phyloP scores from a whole-genome alignment of 2,329 filamentous ascomycete species.

The Colletotrichum higginsianum region DNA sequence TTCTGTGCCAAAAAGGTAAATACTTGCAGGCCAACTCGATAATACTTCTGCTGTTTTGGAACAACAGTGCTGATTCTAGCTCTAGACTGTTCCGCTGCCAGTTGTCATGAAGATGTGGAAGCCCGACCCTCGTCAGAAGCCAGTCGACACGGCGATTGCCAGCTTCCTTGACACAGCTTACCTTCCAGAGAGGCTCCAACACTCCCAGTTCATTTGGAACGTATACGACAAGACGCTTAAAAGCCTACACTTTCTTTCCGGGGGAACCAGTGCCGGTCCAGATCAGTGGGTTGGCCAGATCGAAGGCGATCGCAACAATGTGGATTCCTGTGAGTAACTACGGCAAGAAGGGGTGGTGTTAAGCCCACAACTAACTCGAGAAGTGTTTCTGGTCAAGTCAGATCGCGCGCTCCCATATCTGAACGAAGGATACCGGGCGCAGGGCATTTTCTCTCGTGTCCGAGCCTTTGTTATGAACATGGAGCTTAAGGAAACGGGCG shows the following conservation, averaged over 20 bases:
- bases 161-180: slow-evolving; percentile 68
- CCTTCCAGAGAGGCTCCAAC: slow-evolving; percentile 61
- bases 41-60: too few species aligned
- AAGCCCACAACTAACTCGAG: slow-evolving; percentile 11
- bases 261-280: slow-evolving; percentile 60
- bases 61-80: neutral
- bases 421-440: slow-evolving; percentile 53
- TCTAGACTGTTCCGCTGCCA: slow-evolving; percentile 26
- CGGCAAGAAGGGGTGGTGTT: neutral
- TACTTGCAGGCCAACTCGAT: neutral
- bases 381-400: slow-evolving; percentile 63
- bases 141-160: slow-evolving; percentile 62
- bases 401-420: slow-evolving; percentile 61
- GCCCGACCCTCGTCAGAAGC: slow-evolving; percentile 52
- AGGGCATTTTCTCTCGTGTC: slow-evolving; percentile 51
- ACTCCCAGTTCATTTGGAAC: slow-evolving; percentile 59
- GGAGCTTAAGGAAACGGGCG: slow-evolving; percentile 55
- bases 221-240: slow-evolving; percentile 64
- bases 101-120: slow-evolving; percentile 22
- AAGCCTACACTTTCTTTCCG: slow-evolving; percentile 58
- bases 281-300: slow-evolving; percentile 67
- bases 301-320: slow-evolving; percentile 53
- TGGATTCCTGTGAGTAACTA: slow-evolving; percentile 50
- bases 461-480: slow-evolving; percentile 57
- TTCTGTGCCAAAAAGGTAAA: slow-evolving; percentile 61